A percentile compares a stretch with the other conserved stretches of the same genome.
phyloP scores from a whole-genome alignment of 2,329 filamentous ascomycete species.

The Penicillium paneum region DNA sequence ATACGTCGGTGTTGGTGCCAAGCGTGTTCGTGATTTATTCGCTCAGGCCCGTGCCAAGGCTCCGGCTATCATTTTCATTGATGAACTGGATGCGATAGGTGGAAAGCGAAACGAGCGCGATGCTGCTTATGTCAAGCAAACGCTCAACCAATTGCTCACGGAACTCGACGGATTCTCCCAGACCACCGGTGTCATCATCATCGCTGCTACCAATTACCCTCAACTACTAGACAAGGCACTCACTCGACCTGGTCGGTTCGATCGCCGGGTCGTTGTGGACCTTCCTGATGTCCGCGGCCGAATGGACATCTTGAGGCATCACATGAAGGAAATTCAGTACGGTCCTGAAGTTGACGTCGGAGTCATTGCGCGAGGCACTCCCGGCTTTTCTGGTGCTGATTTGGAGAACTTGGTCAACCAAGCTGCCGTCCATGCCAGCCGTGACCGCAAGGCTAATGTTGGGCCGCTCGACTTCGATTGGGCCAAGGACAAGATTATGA shows the following conservation, averaged over 20 bases:
- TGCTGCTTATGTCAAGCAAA: conserved; percentile 94
- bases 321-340: conserved; percentile 86
- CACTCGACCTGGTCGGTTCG: conserved; percentile 90
- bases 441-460: conserved; percentile 73
- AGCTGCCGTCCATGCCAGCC: conserved; percentile 90
- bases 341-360: conserved; percentile 76
- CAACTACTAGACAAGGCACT: conserved; percentile 92
- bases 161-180: conserved; percentile 97
- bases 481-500: conserved; percentile 97
- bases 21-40: conserved; percentile 94
- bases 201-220: conserved; percentile 94
- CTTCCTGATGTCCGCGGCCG: conserved; percentile 91
- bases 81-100: conserved; percentile 90
- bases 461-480: conserved; percentile 82
- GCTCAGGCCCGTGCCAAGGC: conserved; percentile 76
- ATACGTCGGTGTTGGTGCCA: conserved; percentile 93
- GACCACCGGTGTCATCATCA: conserved; percentile 89
- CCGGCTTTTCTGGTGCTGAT: conserved; percentile 91
- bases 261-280: conserved; percentile 83
- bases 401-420: conserved; percentile 97
- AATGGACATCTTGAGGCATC: conserved; percentile 87
- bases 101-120: conserved; percentile 90
- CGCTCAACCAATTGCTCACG: conserved; percentile 92
- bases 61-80: conserved; percentile 91
- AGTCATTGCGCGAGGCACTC: conserved; percentile 78